These are phyloP conservation scores for Hymenochaete sp. DNA, from an alignment of 1,284 basidiomycete species.

Conservation along the genomic window DNA sequence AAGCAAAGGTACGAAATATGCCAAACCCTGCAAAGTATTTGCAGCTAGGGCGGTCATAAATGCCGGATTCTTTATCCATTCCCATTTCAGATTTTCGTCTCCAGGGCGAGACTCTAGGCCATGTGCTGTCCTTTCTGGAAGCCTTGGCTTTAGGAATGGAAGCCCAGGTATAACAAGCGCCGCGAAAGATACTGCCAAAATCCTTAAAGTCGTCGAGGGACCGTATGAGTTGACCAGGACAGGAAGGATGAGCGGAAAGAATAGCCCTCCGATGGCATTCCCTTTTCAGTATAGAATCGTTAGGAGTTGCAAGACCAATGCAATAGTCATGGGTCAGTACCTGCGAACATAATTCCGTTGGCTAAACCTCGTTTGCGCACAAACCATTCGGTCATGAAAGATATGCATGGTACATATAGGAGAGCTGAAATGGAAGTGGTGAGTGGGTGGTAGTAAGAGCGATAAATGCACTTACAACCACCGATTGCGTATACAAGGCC, in stretches of 20 bases:
- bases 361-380: constrained; percentile 32
- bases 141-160: constrained; percentile 28
- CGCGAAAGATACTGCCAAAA: constrained; percentile 24
- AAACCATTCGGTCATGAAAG: constrained; percentile 38
- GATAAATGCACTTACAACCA: constrained; percentile 27
- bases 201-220: constrained; percentile 24
- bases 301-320: not conserved
- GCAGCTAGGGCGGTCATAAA: constrained; percentile 28
- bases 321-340: constrained; percentile 18
- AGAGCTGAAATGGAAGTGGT: constrained; percentile 23
- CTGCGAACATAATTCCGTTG: constrained; percentile 35
- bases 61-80: constrained; percentile 23
- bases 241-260: constrained; percentile 30
- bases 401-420: constrained; percentile 30
- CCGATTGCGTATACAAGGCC: constrained; percentile 33
- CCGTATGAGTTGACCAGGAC: constrained; percentile 25
- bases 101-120: constrained; percentile 17
- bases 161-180: constrained; percentile 23
- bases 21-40: constrained; percentile 30
- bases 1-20: constrained; percentile 29
- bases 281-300: constrained; percentile 19
- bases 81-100: constrained; percentile 13
- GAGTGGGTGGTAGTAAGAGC: not conserved
- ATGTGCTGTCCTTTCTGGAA: constrained; percentile 26
- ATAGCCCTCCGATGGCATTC: constrained; percentile 29